phyloP scores from a whole-genome alignment of 2,329 filamentous ascomycete genomes.

The Aspergillus costaricaensis region DNA sequence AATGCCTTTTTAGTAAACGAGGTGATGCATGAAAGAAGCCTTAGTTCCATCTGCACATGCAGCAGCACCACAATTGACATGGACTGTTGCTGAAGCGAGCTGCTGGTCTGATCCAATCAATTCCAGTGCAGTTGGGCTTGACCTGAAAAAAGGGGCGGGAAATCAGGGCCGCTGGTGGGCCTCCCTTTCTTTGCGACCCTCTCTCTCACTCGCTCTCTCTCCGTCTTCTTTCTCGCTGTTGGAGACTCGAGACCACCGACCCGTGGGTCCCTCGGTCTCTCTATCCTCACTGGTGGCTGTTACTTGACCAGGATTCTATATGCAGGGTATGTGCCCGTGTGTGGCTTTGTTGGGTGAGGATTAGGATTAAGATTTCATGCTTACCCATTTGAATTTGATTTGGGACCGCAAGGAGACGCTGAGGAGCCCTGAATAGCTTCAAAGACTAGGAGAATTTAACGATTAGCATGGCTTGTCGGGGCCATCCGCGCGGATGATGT shows the following conservation, averaged over 20 bases:
- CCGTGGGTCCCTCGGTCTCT: conserved; percentile 1
- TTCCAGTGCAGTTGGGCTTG: background rate
- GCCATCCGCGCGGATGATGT: background rate
- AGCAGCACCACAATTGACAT: too few relatives aligned
- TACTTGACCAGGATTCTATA: background rate
- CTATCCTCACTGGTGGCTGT: background rate
- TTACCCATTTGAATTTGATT: background rate
- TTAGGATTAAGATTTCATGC: background rate
- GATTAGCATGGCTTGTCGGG: background rate
- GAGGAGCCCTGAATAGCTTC: background rate
- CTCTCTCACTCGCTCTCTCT: background rate
- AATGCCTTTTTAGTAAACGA: too few relatives aligned
- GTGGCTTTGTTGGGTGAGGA: background rate
- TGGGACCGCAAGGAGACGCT: background rate
- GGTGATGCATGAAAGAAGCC: too few relatives aligned
- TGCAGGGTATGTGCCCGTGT: background rate
- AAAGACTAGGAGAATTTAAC: background rate
- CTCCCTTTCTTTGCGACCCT: background rate
- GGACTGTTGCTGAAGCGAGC: background rate
- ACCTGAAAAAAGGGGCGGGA: conserved; percentile 2
- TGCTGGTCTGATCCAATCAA: background rate
- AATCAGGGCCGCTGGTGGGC: conserved; percentile 4
- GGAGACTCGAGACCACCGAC: background rate
- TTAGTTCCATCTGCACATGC: too few relatives aligned
- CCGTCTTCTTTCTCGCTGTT: too few relatives aligned